Evolutionary conservation across 2,329 filamentous ascomycete genomes (phyloP).

Genomic region (Rutstroemia sydowiana): DNA sequence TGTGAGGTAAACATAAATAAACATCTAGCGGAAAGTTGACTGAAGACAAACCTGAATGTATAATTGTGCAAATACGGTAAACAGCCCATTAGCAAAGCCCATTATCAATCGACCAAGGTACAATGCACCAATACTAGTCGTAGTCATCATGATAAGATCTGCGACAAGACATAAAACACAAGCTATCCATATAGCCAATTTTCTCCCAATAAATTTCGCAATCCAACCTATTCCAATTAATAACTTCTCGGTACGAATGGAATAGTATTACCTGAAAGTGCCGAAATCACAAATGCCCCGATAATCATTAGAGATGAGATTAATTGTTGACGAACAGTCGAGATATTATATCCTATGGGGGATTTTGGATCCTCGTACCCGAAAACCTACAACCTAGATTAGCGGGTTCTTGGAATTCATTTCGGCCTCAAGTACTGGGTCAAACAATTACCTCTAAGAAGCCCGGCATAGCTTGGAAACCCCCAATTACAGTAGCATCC

Average conservation of each 20-base stretch:
- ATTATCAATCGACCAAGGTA: background rate
- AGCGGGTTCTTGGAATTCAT: background rate
- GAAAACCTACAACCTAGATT: conserved; percentile 35
- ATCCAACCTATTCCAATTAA: background rate
- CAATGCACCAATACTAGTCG: background rate
- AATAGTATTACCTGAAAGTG: conserved; percentile 37
- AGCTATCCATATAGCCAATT: background rate
- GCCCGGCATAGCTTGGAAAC: conserved; percentile 17
- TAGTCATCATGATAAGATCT: background rate
- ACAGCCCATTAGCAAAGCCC: background rate
- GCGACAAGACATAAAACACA: background rate
- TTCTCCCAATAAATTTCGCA: background rate
- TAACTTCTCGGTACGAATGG: background rate
- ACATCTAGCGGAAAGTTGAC: conserved; percentile 23
- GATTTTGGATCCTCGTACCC: conserved; percentile 31
- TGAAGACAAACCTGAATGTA: background rate
- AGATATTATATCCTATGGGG: conserved; percentile 22
- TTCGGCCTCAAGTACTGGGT: no score
- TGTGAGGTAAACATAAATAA: conserved; percentile 30
- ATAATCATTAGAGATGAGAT: conserved; percentile 46
- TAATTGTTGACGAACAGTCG: conserved; percentile 44
- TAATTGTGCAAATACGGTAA: background rate
- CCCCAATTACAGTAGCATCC: conserved; percentile 15
- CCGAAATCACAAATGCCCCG: conserved; percentile 42
- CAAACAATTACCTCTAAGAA: conserved; percentile 14